Conservation (phyloP, 106 monocot genomes). For the Hemerocallis citrina region DNA sequence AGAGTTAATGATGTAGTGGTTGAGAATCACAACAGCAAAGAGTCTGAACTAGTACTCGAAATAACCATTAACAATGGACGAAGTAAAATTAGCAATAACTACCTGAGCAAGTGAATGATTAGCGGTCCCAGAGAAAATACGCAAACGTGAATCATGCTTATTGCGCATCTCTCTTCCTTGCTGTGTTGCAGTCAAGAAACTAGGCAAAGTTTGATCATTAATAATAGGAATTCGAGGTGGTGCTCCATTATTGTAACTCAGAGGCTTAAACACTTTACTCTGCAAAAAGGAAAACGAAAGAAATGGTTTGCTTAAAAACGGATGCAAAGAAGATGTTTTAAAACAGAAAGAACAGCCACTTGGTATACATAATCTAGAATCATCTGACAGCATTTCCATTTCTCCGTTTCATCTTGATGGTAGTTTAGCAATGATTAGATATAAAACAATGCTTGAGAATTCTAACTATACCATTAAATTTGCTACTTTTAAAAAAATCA, state of each 20-base stretch:
- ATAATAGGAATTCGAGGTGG: slow-evolving; percentile 17
- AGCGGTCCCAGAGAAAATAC: slow-evolving; percentile 79
- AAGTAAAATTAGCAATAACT: neutral
- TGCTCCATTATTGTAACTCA: slow-evolving; percentile 4
- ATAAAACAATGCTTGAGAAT: too few species aligned
- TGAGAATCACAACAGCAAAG: neutral
- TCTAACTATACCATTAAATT: too few species aligned
- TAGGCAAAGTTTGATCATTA: slow-evolving; percentile 13
- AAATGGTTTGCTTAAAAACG: neutral
- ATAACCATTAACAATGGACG: neutral
- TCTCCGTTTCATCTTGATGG: too few species aligned
- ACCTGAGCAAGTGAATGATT: slow-evolving; percentile 71
- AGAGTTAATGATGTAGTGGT: neutral
- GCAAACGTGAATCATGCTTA: slow-evolving; percentile 40
- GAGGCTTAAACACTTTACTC: slow-evolving; percentile 3
- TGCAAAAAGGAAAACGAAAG: neutral
- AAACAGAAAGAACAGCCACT: neutral
- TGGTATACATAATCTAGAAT: too few species aligned
- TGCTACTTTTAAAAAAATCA: too few species aligned
- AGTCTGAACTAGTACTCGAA: neutral
- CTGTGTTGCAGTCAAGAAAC: slow-evolving; percentile 13
- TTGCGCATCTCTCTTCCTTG: neutral
- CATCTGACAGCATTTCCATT: too few species aligned
- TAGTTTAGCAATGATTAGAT: too few species aligned
- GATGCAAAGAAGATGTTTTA: too few species aligned